Evolutionary conservation across 73 alveolate genomes (phyloP).

Genomic region (Paramecium biaurelia): DNA sequence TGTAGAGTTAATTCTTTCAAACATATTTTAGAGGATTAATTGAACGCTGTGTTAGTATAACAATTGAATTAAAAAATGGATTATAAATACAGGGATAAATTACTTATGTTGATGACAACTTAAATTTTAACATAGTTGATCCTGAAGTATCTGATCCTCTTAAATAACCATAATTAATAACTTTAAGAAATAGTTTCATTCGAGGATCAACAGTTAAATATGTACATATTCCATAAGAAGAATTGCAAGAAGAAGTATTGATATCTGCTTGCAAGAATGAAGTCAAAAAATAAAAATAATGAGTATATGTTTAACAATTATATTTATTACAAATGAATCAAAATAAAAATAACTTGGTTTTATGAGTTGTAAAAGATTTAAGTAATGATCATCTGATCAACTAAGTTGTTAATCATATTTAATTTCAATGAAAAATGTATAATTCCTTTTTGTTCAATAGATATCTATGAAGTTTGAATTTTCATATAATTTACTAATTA

Average conservation of each 20-base stretch:
- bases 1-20: slow-evolving; percentile 27
- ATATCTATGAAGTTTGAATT: too few species aligned
- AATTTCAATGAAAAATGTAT: not conserved
- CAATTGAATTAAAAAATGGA: slow-evolving; percentile 59
- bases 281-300: slow-evolving; percentile 44
- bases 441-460: not conserved
- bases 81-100: slow-evolving; percentile 37
- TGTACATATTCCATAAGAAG: slow-evolving; percentile 54
- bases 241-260: slow-evolving; percentile 38
- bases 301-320: not conserved
- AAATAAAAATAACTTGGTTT: not conserved
- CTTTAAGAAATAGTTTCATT: slow-evolving; percentile 39
- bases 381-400: not conserved
- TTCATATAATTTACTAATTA: too few species aligned
- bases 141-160: slow-evolving; percentile 35
- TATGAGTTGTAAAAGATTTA: not conserved
- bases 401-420: not conserved
- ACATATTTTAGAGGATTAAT: slow-evolving; percentile 52
- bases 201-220: slow-evolving; percentile 62
- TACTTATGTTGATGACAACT: slow-evolving; percentile 62
- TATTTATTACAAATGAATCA: not conserved
- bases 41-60: slow-evolving; percentile 49
- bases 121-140: slow-evolving; percentile 54
- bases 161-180: not conserved
- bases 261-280: slow-evolving; percentile 56